Percentiles rank a stretch among this genome's conserved stretches.
These are phyloP conservation scores for Fraxinus xanthoxyloides DNA, from an alignment of 305 asterid genomes.

Conservation along the genomic window DNA sequence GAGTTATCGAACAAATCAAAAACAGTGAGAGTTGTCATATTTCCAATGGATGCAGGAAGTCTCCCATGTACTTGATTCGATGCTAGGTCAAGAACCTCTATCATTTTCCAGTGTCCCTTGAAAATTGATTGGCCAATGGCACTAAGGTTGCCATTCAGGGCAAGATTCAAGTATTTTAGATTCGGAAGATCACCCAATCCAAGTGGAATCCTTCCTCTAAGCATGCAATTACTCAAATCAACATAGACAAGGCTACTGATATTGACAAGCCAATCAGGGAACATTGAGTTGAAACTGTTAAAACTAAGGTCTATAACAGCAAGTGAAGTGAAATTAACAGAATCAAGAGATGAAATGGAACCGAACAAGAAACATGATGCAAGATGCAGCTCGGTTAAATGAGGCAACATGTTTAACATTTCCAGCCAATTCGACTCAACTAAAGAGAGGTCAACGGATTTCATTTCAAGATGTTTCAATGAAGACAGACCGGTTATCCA, in stretches of 20 bases:
- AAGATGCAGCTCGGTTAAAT: constrained; percentile 39
- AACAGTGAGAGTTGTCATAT: constrained; percentile 28
- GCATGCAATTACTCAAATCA: constrained; percentile 33
- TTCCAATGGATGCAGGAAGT: constrained; percentile 38
- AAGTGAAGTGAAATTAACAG: constrained; percentile 45
- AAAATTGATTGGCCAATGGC: constrained; percentile 33
- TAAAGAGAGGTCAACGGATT: constrained; percentile 40
- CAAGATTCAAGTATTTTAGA: constrained; percentile 39
- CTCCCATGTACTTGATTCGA: constrained; percentile 38
- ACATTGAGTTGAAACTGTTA: constrained; percentile 36
- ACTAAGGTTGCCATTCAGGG: constrained; percentile 36
- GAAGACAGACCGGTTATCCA: constrained; percentile 47
- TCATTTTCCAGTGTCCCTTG: constrained; percentile 39
- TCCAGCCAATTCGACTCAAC: constrained; percentile 39
- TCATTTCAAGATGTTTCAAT: constrained; percentile 44
- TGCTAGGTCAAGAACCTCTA: constrained; percentile 35
- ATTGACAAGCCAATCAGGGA: constrained; percentile 53
- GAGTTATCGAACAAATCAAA: constrained; percentile 29
- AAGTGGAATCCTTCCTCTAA: constrained; percentile 49
- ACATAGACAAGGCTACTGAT: constrained; percentile 40
- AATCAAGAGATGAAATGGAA: constrained; percentile 29
- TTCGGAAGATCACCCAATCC: constrained; percentile 35
- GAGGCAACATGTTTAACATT: constrained; percentile 36
- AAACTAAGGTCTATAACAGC: constrained; percentile 41
- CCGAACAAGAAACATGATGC: constrained; percentile 34